Base-by-base conservation (phyloP, 2,329 filamentous ascomycete species). In the Diatrype stigma region DNA sequence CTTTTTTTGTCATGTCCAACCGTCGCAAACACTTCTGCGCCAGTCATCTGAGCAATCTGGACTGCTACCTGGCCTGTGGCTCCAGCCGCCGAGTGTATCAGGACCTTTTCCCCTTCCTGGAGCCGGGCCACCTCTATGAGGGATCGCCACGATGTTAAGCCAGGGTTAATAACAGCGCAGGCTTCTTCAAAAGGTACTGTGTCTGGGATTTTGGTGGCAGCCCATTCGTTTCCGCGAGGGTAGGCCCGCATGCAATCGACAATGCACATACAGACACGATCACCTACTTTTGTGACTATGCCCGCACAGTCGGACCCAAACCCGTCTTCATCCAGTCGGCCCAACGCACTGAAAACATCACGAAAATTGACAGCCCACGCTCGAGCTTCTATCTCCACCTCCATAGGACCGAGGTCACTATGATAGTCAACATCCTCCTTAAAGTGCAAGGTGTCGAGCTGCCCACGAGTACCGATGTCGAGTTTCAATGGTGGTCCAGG, bases 11-110 rank as follows among this genome's bases (percentile, higher is more conserved):
- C 37, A 14, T 17, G 32, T 0, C 52, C 48, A 2, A 53, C 55
- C 5, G 52, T 55, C 1, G 42, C 51, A 19, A 51, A 57, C 1
- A 57, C 38, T 21, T 55, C 47, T 14, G 51, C 55, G 5, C 52
- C 52, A 1, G 48, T 5, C 28, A 40, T 40, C 28, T 50, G 30
- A 1, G 55, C 52, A 6, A 55, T 32, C n/a, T 40, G 14, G 4
- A 57, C 21, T 1, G 48, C 52, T 42, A 51, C 34, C 26, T 57
- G 50, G 1, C 55, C 52, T 1, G 50, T 51, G 5, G 34, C 38
- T 2, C 55, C 52, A 1, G 52, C 28, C 2, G 46, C 50, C 1
- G 48, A 45, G 12, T 56, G 50, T 3, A 57, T 53, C 1, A 57
- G 30, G 6, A 57, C 21, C 22, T 32, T 51, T 14, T 55, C 53